Conservation (phyloP, 345 rosid genomes). For the Gynandropsis gynandra region DNA sequence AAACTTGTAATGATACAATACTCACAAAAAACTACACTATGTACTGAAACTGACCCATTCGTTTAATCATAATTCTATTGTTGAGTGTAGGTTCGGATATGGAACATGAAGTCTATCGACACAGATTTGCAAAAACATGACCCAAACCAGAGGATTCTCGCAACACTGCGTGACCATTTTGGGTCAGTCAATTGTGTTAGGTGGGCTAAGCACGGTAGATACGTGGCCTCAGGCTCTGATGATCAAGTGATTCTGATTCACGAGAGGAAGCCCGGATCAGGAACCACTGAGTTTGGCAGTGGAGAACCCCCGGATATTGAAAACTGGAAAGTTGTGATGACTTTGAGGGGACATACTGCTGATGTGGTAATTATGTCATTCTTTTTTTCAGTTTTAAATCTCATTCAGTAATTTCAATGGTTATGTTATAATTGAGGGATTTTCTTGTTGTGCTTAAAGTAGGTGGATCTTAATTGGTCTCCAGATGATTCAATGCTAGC, state of each 20-base stretch:
- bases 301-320: constrained; percentile 98
- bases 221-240: constrained; percentile 92
- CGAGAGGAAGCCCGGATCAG: constrained; percentile 96
- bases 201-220: constrained; percentile 96
- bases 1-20: too few relatives aligned
- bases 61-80: background rate
- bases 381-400: background rate
- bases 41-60: background rate
- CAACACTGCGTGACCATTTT: constrained; percentile 94
- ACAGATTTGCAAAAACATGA: constrained; percentile 52
- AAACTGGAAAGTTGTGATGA: constrained; percentile 98
- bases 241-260: constrained; percentile 90
- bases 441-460: constrained; percentile 59
- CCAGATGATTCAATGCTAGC: constrained; percentile 94
- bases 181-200: constrained; percentile 99
- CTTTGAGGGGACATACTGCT: constrained; percentile 95
- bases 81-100: constrained; percentile 70
- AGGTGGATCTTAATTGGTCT: constrained; percentile 99
- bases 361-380: constrained; percentile 70
- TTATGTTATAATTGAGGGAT: constrained; percentile 37
- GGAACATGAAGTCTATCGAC: constrained; percentile 85
- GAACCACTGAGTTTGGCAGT: constrained; percentile 94
- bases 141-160: constrained; percentile 70
- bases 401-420: background rate
- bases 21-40: too few relatives aligned